Conservation (phyloP, 768 basidiomycete species). For the Kwoniella botswanensis region DNA sequence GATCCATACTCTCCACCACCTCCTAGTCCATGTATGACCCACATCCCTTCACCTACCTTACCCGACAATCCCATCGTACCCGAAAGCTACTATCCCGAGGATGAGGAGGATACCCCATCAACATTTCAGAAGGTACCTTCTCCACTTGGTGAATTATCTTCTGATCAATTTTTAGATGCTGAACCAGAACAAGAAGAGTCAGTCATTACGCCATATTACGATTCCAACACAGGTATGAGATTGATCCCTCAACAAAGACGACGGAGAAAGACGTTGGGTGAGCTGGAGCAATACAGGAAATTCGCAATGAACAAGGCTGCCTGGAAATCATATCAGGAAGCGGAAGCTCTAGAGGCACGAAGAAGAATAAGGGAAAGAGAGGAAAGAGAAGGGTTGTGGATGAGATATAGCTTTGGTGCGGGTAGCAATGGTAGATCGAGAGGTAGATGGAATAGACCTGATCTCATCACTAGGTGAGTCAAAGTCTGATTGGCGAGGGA, state of each 20-base stretch:
- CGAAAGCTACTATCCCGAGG: not conserved
- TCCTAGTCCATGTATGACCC: conserved; percentile 15
- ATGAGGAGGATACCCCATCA: not conserved
- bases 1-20: conserved; percentile 22
- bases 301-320: conserved; percentile 19
- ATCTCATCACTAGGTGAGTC: conserved; percentile 12
- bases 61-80: conserved; percentile 10
- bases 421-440: not conserved
- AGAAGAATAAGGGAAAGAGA: conserved; percentile 1
- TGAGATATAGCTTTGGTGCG: conserved; percentile 1
- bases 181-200: not conserved
- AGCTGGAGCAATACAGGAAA: conserved; percentile 23
- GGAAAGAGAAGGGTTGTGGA: conserved; percentile 19
- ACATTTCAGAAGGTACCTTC: not conserved
- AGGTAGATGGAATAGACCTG: not conserved
- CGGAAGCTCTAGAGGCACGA: conserved; percentile 4
- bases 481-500: not conserved
- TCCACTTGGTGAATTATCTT: not conserved
- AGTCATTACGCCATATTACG: not conserved
- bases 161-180: not conserved
- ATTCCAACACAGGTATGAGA: no score
- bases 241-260: not conserved
- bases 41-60: conserved; percentile 6
- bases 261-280: conserved; percentile 11
- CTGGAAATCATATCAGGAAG: not conserved